Conservation (phyloP, 1,139 yeast genomes). For the Suhomyces maxii region DNA sequence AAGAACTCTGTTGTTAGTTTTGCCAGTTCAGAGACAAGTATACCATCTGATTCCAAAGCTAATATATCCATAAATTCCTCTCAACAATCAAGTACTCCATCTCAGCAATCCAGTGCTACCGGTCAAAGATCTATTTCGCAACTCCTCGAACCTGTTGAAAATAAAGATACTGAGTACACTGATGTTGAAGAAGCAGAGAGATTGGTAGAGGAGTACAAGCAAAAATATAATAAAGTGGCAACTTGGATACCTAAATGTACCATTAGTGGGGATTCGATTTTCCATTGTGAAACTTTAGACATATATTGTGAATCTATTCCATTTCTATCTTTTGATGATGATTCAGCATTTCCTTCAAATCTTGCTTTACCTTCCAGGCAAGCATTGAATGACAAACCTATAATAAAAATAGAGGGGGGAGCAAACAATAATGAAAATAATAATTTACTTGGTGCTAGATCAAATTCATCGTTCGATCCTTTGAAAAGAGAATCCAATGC, state of each 20-base stretch:
- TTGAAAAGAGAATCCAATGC: constrained; percentile 43
- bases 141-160: constrained; percentile 11
- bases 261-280: constrained; percentile 55
- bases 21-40: constrained; percentile 42
- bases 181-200: constrained; percentile 42
- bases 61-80: constrained; percentile 1
- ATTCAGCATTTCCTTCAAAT: constrained; percentile 19
- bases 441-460: constrained; percentile 7
- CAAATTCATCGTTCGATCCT: constrained; percentile 26
- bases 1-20: constrained; percentile 51
- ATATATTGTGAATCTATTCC: constrained; percentile 61
- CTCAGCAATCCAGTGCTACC: constrained; percentile 5
- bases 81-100: constrained; percentile 7
- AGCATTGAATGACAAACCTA: constrained; percentile 25
- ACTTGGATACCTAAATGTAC: constrained; percentile 60
- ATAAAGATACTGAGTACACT: constrained; percentile 17
- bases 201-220: constrained; percentile 32
- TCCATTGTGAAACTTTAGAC: constrained; percentile 58
- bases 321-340: constrained; percentile 26
- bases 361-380: constrained; percentile 32
- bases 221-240: constrained; percentile 28
- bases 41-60: constrained; percentile 18
- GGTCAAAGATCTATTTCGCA: constrained; percentile 11
- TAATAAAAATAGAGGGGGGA: constrained; percentile 15
- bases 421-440: constrained; percentile 1